phyloP scores from a whole-genome alignment of 352 stramenopile species.

The Globisporangium spiculum region DNA sequence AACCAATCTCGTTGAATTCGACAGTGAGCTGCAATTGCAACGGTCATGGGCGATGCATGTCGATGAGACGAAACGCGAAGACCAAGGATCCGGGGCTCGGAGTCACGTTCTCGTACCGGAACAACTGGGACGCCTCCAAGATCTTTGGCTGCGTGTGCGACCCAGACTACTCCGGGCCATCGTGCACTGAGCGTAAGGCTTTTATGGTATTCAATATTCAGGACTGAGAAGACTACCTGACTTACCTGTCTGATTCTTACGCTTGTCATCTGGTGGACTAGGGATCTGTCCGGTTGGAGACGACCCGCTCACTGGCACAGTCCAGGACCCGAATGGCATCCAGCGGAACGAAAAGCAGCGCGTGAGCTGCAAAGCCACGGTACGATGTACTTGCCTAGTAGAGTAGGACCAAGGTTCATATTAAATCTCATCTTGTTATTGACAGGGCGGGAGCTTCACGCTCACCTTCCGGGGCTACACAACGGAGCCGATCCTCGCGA shows the following conservation, averaged over 20 bases:
- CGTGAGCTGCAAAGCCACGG: conserved; percentile 69
- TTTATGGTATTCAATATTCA: background rate
- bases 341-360: conserved; percentile 72
- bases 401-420: too few relatives aligned
- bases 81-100: conserved; percentile 62
- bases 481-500: conserved; percentile 63
- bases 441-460: conserved; percentile 74
- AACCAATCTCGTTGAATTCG: background rate
- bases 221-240: too few relatives aligned
- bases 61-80: conserved; percentile 56
- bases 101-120: conserved; percentile 46
- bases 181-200: conserved; percentile 59
- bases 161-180: conserved; percentile 63
- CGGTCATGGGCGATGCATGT: conserved; percentile 75
- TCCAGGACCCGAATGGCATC: conserved; percentile 54
- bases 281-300: conserved; percentile 78
- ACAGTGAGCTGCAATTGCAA: conserved; percentile 75
- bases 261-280: conserved; percentile 6
- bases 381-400: background rate
- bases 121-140: conserved; percentile 83
- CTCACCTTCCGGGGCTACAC: conserved; percentile 79
- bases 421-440: too few relatives aligned
- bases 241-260: background rate
- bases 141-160: conserved; percentile 89
- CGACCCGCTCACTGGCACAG: conserved; percentile 81